Base-by-base conservation (phyloP, 192 early-diverging fungal genomes). In the Spinellus fusiger region DNA sequence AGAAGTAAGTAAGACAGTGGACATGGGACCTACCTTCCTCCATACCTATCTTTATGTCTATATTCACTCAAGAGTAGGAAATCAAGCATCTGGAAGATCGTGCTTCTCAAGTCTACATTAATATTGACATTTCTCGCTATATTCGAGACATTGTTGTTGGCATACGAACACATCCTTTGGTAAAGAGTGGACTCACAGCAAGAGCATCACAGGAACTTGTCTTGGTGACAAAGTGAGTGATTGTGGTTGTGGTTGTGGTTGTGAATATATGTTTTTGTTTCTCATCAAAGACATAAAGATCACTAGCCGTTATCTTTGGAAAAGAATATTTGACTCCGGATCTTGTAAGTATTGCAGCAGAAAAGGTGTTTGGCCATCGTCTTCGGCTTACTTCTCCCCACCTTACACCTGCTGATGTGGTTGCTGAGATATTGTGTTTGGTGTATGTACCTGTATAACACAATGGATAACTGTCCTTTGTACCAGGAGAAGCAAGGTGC, bases 81-180 rank as follows among this genome's bases (percentile, higher is more conserved):
- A 71, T 80, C 56, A 73, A 80, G 44, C 66, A 75, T 4, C 59
- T 83, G 5, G 62, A 70, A 20, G 70, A 70, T 55, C 40, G 67
- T 10, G 71, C 78, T 32, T 68, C 64, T 27, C 58, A 40, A 18
- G 75, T 83, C 9, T 64, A 72, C n/a, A 59, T 83, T 6, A 70
- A 77, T 56, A 78, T 70, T 37, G 81, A 83, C 29, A 75, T 83
- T 44, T 73, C 64, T 33, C 40, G 79, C 9, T 83, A 83, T 34
- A 80, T 83, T 47, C 68, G 81, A 10, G 81, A 83, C 72, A 74
- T 83, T 37, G 70, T 83, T 29, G 79, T 83, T n/a, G 81, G 69
- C 25, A 56, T 83, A 46, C 73, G 81, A 25, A 83, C 77, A 7
- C 81, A 83, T 32, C 74, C 77, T 22, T 58, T 68, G n/a, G 71